Base-by-base conservation (phyloP, 441 rosid species). In the Viola pubescens region DNA sequence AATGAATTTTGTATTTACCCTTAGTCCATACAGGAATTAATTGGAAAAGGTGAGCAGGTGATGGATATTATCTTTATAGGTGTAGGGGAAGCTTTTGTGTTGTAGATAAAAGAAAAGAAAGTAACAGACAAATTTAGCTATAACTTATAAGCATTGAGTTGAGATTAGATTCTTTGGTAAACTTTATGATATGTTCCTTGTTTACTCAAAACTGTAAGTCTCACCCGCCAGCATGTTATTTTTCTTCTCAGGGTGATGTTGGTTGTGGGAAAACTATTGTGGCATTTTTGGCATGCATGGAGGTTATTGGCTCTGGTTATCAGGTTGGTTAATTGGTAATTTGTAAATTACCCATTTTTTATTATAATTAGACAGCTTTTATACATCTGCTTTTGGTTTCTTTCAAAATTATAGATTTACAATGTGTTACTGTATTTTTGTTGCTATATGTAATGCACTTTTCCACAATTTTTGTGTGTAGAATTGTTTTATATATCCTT, bases 221-320 rank as follows among this genome's bases (percentile, higher is more conserved):
- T 59, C 46, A 39, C n/a, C 55, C 50, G 56, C 58, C 62, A 54
- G 62, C 54, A 37, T 48, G 48, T 37, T 44, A 9, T 55, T 66
- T 37, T 16, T 57, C 61, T 54, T 73, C 2, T 26, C 71, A 90
- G 97, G 99, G 97, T 53, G 97, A 94, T 63, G 97, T 94, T 71
- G 99, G 97, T 60, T 94, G 99, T 71, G 97, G 99, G 56, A 94
- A 94, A 82, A 94, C 99, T 7, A 86, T 82, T 34, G 91, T 94
- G 9, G 97, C 97, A 59, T 94, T 94, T 74, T 75, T 94, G 79
- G 95, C 99, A 42, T 94, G 97, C 65, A 87, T 88, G 96, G 99
- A 90, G 77, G 99, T 94, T 64, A 72, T 86, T 78, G 87, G 81
- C 64, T 77, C 87, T 64, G 97, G 99, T 64, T 88, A 82, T 82